Evolutionary conservation across 148 eudicot species (phyloP), one percentile per base, ranked within the genome.

Genomic region (Fagopyrum esculentum): DNA sequence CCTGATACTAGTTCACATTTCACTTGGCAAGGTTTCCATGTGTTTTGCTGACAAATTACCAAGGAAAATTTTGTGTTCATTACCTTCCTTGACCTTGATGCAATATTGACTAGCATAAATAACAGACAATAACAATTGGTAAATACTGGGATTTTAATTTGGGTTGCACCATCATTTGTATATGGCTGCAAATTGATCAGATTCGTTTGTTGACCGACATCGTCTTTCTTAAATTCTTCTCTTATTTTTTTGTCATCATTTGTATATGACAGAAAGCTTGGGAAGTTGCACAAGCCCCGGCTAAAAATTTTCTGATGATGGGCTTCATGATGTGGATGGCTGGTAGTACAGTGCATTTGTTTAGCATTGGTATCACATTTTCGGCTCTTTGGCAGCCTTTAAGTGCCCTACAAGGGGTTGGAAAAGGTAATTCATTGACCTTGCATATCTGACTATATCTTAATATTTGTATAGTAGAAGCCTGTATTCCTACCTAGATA

Each of bases 291-390:
- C 97, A 92, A 87, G 88, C 97, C 45, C 98, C 98, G 10, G 75
- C 86, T 54, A 95, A 92, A 81, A 95, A 92, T 78, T 85, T 95
- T 83, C 60, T 92, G 50, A 95, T 95, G 98, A 88, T 95, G 98
- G 97, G 91, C 40, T 95, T 95, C 84, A 95, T 95, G 98, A 95
- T 95, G 98, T 95, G 98, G 98, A 95, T 95, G 98, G 93, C 98
- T 79, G 98, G 98, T 76, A 95, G 89, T 81, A 95, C 98, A 3
- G 98, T 95, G 64, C 98, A 95, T 84, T 83, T 95, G 73, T 95
- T 95, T 57, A 95, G 98, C 88, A 92, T 92, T 78, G 97, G 98
- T 81, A 95, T 95, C 40, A 92, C 96, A 15, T 87, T 95, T 85
- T 95, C 98, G 43, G 98, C 98, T 75, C 89, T 95, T 75, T 88